Conservation (phyloP, 2,329 filamentous ascomycete genomes). For the Hortaea werneckii region DNA sequence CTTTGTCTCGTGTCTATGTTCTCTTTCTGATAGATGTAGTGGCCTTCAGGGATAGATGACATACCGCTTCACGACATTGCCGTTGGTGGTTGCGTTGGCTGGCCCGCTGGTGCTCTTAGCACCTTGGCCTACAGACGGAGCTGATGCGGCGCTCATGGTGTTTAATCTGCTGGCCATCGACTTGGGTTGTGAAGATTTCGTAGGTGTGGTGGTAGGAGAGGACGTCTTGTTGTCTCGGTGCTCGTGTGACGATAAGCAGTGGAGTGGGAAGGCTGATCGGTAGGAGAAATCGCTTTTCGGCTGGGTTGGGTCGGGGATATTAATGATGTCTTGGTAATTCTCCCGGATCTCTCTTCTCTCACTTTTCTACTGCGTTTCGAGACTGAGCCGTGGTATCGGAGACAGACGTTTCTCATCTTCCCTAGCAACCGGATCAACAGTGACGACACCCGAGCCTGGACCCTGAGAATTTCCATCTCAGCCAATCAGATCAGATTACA, state of each 20-base stretch:
- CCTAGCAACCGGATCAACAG: background rate
- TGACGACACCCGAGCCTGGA: background rate
- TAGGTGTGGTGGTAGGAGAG: background rate
- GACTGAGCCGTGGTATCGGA: background rate
- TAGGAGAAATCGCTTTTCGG: background rate
- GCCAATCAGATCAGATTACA: too few relatives aligned
- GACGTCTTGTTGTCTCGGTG: background rate
- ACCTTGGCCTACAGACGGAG: slow-evolving; percentile 23
- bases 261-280: too few relatives aligned
- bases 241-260: background rate
- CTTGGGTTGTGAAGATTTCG: background rate
- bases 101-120: slow-evolving; percentile 16
- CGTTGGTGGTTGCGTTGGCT: slow-evolving; percentile 22
- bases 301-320: background rate
- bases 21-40: background rate
- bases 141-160: slow-evolving; percentile 18
- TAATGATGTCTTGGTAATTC: background rate
- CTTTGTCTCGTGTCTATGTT: too few relatives aligned
- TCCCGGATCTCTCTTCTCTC: too few relatives aligned
- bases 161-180: slow-evolving; percentile 23
- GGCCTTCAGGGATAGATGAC: slow-evolving; percentile 1
- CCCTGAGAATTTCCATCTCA: too few relatives aligned
- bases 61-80: slow-evolving; percentile 40
- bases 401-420: background rate
- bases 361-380: background rate